Base-by-base conservation (phyloP, 495 filamentous ascomycete species). In the Hypoxylon fuscum region DNA sequence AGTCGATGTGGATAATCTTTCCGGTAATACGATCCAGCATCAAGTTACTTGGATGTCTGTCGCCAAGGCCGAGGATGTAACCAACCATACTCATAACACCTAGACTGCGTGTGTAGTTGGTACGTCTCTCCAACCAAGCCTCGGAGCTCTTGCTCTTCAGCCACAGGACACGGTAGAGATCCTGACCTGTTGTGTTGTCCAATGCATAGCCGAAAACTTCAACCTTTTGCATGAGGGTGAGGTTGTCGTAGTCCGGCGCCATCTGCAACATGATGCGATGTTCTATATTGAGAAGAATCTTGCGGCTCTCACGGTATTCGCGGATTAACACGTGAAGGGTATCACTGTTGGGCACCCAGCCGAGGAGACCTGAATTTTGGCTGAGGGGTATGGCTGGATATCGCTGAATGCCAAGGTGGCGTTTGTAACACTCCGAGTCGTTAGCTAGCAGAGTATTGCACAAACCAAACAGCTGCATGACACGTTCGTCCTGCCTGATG, bases 61-160 rank as follows among this genome's bases (percentile, higher is more conserved):
- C 95, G 25, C 95, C 95, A 38, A 99, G 83, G 61, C 95, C 95
- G 37, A 99, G 89, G 68, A 99, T 97, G 70, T 99, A 98, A 52
- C 95, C 95, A 7, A 97, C 95, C 94, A 99, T 99, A n/a, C 93
- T 97, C 95, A 98, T 99, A 55, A 97, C 96, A 62, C 91, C 95
- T 11, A 98, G 84, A 11, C 95, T 98, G 51, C 95, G 89, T 34
- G 96, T 98, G 77, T 98, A 99, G 68, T 97, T 99, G 2, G 95
- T 98, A 15, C 95, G 90, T 43, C 95, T 85, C 70, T 97, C 94
- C 43, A 99, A 85, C 95, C 95, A 99, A 5, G 93, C 88, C 72
- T 99, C 95, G 0, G 95, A 98, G 66, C 89, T 94, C 82, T 96
- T 97, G 74, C 90, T 95, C 86, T 98, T 98, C 43, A 99, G 80